A percentile compares a stretch with the other conserved stretches of the same genome.
Evolutionary conservation across 1,284 basidiomycete genomes (phyloP).

Genomic region (Ustilago cynodontis): DNA sequence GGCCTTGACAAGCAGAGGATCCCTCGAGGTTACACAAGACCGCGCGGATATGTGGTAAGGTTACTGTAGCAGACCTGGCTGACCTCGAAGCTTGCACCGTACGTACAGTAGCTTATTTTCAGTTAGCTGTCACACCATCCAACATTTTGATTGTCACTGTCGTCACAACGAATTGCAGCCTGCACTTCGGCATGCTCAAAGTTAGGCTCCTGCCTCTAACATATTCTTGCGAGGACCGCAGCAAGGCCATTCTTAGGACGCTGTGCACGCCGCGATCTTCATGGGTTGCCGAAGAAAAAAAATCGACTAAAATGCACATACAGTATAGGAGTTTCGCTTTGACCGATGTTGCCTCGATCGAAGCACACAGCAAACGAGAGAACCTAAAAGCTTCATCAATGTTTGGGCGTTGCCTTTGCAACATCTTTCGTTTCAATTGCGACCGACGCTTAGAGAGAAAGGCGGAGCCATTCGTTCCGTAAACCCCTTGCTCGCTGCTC

Average conservation of each 20-base stretch:
- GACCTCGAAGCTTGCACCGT: not conserved
- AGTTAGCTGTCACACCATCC: not conserved
- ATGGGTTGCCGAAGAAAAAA: not conserved
- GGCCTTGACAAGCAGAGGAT: not conserved
- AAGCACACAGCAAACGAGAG: not conserved
- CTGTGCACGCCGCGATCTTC: slow-evolving; percentile 1
- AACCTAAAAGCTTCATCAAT: not conserved
- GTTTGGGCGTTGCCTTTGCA: not conserved
- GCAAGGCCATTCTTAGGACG: not conserved
- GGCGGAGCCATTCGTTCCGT: slow-evolving; percentile 5
- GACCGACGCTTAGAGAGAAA: too few relatives aligned
- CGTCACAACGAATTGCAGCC: not conserved
- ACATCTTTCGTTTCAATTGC: too few relatives aligned
- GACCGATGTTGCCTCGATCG: slow-evolving; percentile 8
- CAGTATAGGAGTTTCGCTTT: too few relatives aligned
- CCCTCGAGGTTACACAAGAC: not conserved
- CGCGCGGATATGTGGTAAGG: not conserved
- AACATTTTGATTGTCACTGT: not conserved
- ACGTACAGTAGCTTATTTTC: not conserved
- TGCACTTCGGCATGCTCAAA: slow-evolving; percentile 1
- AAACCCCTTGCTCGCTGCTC: slow-evolving; percentile 9
- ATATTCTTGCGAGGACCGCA: not conserved
- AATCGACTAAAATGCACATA: not conserved
- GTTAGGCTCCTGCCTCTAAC: not conserved
- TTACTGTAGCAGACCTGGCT: not conserved